Percentiles rank a stretch among this genome's conserved stretches.
phyloP scores from a whole-genome alignment of 495 filamentous ascomycete species.

The Lophiotrema nucula region DNA sequence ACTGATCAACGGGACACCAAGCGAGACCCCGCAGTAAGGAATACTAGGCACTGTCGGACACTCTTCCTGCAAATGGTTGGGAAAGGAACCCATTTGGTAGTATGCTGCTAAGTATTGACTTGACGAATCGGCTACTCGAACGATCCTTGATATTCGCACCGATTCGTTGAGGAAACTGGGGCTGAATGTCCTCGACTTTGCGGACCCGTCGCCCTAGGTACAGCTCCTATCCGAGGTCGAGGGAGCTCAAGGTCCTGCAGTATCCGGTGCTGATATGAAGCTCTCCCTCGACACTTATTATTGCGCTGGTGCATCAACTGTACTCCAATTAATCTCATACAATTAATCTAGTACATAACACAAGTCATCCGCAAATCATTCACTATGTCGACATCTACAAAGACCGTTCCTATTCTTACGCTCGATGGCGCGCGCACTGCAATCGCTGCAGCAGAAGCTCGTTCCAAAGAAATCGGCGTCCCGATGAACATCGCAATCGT shows the following conservation, averaged over 20 bases:
- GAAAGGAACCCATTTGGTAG: too few relatives aligned
- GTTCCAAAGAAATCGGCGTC: conserved; percentile 37
- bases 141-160: too few relatives aligned
- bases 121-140: too few relatives aligned
- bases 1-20: too few relatives aligned
- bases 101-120: too few relatives aligned
- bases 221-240: not conserved
- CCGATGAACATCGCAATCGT: conserved; percentile 45
- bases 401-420: conserved; percentile 23
- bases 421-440: conserved; percentile 40
- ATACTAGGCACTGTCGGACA: too few relatives aligned
- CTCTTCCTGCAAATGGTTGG: too few relatives aligned
- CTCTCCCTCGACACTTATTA: not conserved
- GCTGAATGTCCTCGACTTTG: too few relatives aligned
- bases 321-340: not conserved
- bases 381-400: not conserved
- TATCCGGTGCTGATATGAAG: not conserved
- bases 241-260: not conserved
- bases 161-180: too few relatives aligned
- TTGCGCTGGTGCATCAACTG: not conserved
- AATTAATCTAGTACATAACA: too few relatives aligned
- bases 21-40: too few relatives aligned
- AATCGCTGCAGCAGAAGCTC: conserved; percentile 36
- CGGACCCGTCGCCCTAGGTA: too few relatives aligned
- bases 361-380: not conserved